Evolutionary conservation across 1,139 yeast genomes (phyloP).

Genomic region (Yamadazyma dushanensis): DNA sequence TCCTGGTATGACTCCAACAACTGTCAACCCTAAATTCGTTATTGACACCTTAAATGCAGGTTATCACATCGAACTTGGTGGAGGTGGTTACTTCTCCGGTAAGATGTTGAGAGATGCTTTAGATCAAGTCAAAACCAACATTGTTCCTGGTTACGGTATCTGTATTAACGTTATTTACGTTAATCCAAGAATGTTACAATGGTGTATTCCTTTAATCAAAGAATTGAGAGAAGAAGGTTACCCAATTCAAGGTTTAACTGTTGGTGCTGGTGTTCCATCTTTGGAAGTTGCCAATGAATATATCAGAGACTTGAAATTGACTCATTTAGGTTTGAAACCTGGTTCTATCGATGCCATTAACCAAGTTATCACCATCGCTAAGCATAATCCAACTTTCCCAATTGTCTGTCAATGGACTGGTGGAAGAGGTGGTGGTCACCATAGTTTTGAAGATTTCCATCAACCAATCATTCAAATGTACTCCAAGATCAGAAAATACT

Average conservation of each 20-base stretch:
- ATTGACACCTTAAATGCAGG: constrained; percentile 95
- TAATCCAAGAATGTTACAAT: constrained; percentile 95
- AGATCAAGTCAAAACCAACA: constrained; percentile 61
- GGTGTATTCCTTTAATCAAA: constrained; percentile 97
- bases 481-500: constrained; percentile 87
- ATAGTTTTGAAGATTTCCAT: constrained; percentile 98
- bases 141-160: constrained; percentile 85
- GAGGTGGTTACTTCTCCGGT: constrained; percentile 94
- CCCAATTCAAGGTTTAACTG: constrained; percentile 93
- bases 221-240: constrained; percentile 86
- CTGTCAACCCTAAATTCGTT: constrained; percentile 91
- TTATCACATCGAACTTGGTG: constrained; percentile 95
- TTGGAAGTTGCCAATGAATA: constrained; percentile 96
- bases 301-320: constrained; percentile 86
- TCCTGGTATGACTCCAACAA: constrained; percentile 99
- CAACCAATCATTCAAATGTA: constrained; percentile 96
- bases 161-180: constrained; percentile 92
- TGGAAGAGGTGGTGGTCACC: constrained; percentile 99
- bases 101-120: constrained; percentile 71
- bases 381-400: constrained; percentile 94
- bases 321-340: constrained; percentile 95
- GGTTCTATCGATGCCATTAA: constrained; percentile 93
- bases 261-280: constrained; percentile 99
- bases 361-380: constrained; percentile 86
- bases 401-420: constrained; percentile 99